Base-by-base conservation (phyloP, 805 yeast genomes). In the Cyberlindnera xishuangbannaensis region DNA sequence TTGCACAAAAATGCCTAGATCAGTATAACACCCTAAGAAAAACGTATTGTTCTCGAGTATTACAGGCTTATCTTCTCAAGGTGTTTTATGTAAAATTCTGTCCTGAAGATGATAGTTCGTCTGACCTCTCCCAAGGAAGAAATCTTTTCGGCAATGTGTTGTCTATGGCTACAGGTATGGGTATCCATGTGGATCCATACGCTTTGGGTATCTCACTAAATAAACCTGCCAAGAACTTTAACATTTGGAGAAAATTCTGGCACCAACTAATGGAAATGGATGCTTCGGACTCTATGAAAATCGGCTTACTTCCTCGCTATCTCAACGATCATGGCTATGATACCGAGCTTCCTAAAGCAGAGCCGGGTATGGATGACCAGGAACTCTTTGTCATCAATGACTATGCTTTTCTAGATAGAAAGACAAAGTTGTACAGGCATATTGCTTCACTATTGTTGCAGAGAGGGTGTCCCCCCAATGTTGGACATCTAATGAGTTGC, bases 91-190 rank as follows among this genome's bases (percentile, higher is more conserved):
- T 9, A 9, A 9, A 12, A 9, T 20, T 20, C 23, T 67, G 75
- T 1, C 78, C 76, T 0, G 78, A 73, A 44, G 73, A 71, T 45
- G 80, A 79, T 21, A 76, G 73, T 44, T 65, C 69, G 1, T 59
- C 62, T 3, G 77, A 68, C 35, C 67, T 65, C 22, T 70, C 71
- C 7, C 71, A 65, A 31, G 55, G 70, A 0, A 67, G 62, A 33
- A 63, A 69, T 4, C 62, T 64, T 35, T 54, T 66, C 3, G 73
- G 75, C 2, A 50, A 67, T 40, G 40, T 75, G 15, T 50, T 70
- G 11, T 73, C 72, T 32, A 66, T 70, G 68, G 78, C 73, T 0
- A 56, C 62, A 15, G 59, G 71, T 2, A 49, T 73, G 19, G 84
- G 83, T 0, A 43, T 77, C 23, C 69, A 76, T 47, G 58, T 77